A percentile compares a stretch with the other conserved stretches of the same genome.
Evolutionary conservation across 225 moss, liverwort and hornwort species (phyloP).

Genomic region (Straminergon stramineum): DNA sequence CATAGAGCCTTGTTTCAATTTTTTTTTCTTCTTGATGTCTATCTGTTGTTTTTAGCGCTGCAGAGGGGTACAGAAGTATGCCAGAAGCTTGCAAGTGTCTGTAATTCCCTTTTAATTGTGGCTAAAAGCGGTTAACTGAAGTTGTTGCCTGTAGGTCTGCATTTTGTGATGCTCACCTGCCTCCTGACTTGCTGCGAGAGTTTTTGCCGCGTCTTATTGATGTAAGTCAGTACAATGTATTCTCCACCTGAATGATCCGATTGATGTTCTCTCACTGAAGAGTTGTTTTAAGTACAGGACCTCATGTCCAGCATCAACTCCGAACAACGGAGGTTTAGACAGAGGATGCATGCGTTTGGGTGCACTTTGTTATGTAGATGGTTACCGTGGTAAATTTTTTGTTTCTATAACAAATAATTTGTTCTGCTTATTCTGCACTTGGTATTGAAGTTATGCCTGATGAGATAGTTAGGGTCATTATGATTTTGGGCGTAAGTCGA

Average conservation of each 20-base stretch:
- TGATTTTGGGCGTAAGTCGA: background rate
- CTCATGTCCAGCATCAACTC: background rate
- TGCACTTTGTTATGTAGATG: background rate
- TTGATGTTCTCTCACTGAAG: background rate
- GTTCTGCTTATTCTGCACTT: background rate
- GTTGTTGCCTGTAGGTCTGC: constrained; percentile 63
- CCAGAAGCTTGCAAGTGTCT: background rate
- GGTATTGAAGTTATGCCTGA: background rate
- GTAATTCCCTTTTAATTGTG: background rate
- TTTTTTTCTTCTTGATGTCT: background rate
- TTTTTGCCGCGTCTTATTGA: constrained; percentile 85
- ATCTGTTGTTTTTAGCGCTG: background rate
- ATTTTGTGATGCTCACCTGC: constrained; percentile 87
- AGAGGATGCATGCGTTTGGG: background rate
- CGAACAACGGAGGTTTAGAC: background rate
- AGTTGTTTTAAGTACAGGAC: background rate
- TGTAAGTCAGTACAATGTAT: constrained; percentile 38
- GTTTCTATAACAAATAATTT: background rate
- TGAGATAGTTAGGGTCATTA: background rate
- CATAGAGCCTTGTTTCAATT: background rate
- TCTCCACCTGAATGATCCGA: background rate
- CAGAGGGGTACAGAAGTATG: background rate
- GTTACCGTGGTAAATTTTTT: background rate
- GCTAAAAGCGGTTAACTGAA: background rate
- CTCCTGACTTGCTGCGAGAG: constrained; percentile 76